phyloP scores from a whole-genome alignment of 2,329 filamentous ascomycete species.

The Neopestalotiopsis clavispora region DNA sequence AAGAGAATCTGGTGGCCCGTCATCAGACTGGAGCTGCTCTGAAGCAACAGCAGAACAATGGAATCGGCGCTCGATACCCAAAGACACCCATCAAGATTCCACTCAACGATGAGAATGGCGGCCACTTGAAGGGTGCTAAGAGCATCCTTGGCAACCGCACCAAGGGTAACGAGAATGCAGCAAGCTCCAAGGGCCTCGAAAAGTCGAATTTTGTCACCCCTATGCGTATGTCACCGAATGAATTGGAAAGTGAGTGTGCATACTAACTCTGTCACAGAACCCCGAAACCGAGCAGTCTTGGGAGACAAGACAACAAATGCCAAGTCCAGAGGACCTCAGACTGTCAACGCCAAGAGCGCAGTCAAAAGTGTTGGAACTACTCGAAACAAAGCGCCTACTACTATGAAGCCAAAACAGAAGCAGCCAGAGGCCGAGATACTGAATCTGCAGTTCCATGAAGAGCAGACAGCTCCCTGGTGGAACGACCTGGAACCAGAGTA shows the following conservation, averaged over 20 bases:
- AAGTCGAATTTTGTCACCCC: constrained; percentile 79
- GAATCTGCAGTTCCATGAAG: constrained; percentile 67
- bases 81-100: constrained; percentile 84
- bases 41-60: constrained; percentile 66
- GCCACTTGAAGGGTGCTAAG: constrained; percentile 62
- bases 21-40: constrained; percentile 73
- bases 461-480: constrained; percentile 50
- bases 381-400: constrained; percentile 62
- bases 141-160: constrained; percentile 58
- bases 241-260: neutral
- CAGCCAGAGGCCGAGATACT: constrained; percentile 56
- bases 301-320: constrained; percentile 97
- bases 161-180: constrained; percentile 61
- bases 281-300: constrained; percentile 77
- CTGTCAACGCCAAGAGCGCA: constrained; percentile 65
- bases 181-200: constrained; percentile 54
- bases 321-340: constrained; percentile 73
- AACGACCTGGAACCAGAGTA: constrained; percentile 83
- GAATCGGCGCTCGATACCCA: constrained; percentile 74
- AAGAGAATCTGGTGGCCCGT: constrained; percentile 83
- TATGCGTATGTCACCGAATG: constrained; percentile 61
- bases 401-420: constrained; percentile 61
- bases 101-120: constrained; percentile 86
- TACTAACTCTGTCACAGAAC: constrained; percentile 45
- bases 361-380: constrained; percentile 67